Evolutionary conservation across 306 rosid species (phyloP).

Genomic region (Notholithocarpus densiflorus): DNA sequence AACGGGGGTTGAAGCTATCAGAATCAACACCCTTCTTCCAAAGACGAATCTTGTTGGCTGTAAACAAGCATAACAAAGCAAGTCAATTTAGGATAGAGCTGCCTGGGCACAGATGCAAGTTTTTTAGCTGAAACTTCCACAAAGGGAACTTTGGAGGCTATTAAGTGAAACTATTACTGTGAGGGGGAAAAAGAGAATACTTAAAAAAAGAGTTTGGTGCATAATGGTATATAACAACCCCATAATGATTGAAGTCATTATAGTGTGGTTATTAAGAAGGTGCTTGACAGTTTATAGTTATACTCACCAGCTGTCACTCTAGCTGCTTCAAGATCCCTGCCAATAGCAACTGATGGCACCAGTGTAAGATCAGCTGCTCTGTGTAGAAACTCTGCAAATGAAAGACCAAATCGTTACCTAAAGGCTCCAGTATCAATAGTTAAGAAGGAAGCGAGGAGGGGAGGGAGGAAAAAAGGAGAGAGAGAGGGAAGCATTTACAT

Average conservation of each 20-base stretch:
- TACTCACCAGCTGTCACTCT: constrained; percentile 81
- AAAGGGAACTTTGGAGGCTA: neutral
- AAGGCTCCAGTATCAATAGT: constrained; percentile 6
- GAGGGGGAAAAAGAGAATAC: neutral
- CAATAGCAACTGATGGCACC: constrained; percentile 96
- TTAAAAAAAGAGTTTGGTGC: neutral
- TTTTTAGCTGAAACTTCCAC: neutral
- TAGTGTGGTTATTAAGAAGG: neutral
- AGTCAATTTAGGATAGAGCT: neutral
- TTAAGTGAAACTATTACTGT: neutral
- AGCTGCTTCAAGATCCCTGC: constrained; percentile 67
- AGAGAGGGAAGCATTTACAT: constrained; percentile 11
- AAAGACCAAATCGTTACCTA: constrained; percentile 26
- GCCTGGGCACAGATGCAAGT: neutral
- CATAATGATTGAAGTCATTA: neutral
- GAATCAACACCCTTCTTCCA: constrained; percentile 99
- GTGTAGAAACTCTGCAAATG: constrained; percentile 77
- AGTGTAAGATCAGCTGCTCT: constrained; percentile 93
- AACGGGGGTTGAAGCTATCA: constrained; percentile 82
- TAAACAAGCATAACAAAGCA: constrained; percentile 26
- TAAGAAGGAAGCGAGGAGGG: constrained; percentile 2
- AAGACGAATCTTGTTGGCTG: constrained; percentile 91
- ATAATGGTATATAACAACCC: neutral
- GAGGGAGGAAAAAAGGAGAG: neutral
- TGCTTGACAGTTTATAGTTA: constrained; percentile 16